Evolutionary conservation across 495 filamentous ascomycete genomes (phyloP).

Genomic region (Pseudevernia furfuracea): DNA sequence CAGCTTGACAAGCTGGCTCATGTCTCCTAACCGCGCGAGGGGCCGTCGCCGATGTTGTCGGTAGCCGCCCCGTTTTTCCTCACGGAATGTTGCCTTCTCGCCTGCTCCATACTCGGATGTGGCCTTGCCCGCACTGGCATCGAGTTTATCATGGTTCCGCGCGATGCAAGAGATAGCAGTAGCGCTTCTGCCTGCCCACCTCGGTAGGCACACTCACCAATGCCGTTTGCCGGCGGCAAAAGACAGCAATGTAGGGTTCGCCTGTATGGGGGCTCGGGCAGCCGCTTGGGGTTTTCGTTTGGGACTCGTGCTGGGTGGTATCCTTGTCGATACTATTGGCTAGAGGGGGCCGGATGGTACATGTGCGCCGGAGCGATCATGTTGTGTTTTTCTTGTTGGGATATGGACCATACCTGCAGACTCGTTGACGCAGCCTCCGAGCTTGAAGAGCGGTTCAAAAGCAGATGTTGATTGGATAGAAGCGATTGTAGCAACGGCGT

Average conservation of each 20-base stretch:
- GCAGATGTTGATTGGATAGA: slow-evolving; percentile 49
- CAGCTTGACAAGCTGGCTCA: slow-evolving; percentile 34
- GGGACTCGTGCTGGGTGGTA: slow-evolving; percentile 47
- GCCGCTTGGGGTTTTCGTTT: slow-evolving; percentile 47
- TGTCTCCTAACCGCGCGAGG: slow-evolving; percentile 45
- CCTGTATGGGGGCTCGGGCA: slow-evolving; percentile 44
- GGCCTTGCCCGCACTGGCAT: slow-evolving; percentile 40
- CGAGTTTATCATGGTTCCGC: slow-evolving; percentile 45
- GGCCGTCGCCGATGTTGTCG: slow-evolving; percentile 45
- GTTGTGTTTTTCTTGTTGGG: slow-evolving; percentile 28
- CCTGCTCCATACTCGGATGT: slow-evolving; percentile 39
- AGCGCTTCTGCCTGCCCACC: slow-evolving; percentile 44
- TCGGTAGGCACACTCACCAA: slow-evolving; percentile 43
- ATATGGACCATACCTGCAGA: slow-evolving; percentile 35
- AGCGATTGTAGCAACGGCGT: slow-evolving; percentile 35
- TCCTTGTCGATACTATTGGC: slow-evolving; percentile 41
- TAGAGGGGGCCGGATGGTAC: slow-evolving; percentile 47
- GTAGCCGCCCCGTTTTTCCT: slow-evolving; percentile 41
- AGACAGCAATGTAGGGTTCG: slow-evolving; percentile 47
- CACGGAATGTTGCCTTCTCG: slow-evolving; percentile 38
- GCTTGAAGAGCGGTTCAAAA: slow-evolving; percentile 24
- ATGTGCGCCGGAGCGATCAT: slow-evolving; percentile 36
- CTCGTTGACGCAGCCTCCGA: not conserved
- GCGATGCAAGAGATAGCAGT: slow-evolving; percentile 42
- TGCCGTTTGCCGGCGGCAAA: slow-evolving; percentile 36